Evolutionary conservation across 2,329 filamentous ascomycete genomes (phyloP), one percentile per base, ranked within the genome.

Genomic region (Basipetospora sp.): DNA sequence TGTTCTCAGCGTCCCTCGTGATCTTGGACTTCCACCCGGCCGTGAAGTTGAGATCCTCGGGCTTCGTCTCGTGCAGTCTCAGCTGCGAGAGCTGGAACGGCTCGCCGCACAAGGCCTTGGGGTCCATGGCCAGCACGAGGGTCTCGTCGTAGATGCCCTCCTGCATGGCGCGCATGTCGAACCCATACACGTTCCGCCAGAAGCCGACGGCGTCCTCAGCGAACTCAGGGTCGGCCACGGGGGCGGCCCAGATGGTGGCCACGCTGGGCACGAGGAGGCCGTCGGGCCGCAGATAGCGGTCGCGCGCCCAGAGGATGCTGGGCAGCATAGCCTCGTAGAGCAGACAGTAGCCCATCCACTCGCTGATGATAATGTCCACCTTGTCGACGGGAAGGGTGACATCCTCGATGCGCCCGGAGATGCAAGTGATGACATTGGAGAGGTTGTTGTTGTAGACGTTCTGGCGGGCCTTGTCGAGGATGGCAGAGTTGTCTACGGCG

Each of bases 341-440:
- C 14, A 94, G 69, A 45, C 79, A 83, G 55, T 96, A 96, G 20
- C 87, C 87, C 87, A 96, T 96, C 87, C 87, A 96, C 57, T 96
- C 87, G 42, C 83, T 92, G 43, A 96, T 79, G 53, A 96, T 94
- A 50, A 96, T 80, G 59, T 96, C 88, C 32, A 94, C 87, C 51
- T 87, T 66, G 38, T 75, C 66, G 6, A 88, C 78, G 1, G 82
- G 86, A 16, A 86, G 68, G 40, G 60, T 67, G 39, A 93, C 81
- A 47, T 94, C 86, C 56, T 96, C 88, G 43, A 94, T 82, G 51
- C 84, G 83, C 27, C 88, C 87, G 45, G 78, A 74, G 34, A 94
- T 64, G 49, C 82, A 85, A 31, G 78, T 85, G 50, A 96, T 85
- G 17, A 69, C 67, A 48, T 77, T 66, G 18, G 73, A 69, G 27